Base-by-base conservation (phyloP, 2,329 filamentous ascomycete genomes). In the Penicillium sp. region DNA sequence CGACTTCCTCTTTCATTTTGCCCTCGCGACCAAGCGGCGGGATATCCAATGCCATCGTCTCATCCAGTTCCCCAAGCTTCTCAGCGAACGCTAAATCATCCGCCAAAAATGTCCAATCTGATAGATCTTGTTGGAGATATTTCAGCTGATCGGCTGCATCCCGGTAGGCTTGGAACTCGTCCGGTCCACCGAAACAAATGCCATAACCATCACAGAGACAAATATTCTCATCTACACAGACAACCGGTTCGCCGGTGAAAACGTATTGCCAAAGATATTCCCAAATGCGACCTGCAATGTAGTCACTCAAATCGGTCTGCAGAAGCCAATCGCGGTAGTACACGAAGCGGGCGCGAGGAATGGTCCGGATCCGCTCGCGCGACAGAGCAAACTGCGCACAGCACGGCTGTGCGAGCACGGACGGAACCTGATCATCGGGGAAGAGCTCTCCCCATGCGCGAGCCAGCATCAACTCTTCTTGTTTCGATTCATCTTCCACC, bases 161-260 rank as follows among this genome's bases (percentile, higher is more conserved):
- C 8, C 44, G 49, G 37, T 56, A 67, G 2, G 29, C 26, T 13
- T 57, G 54, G 24, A 50, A 65, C 9, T 60, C 53, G n/a, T 60
- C 57, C 1, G 55, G 48, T 9, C 65, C 52, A 11, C 61, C 66
- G 24, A 68, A 64, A 42, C 86, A 88, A 10, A 84, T 72, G 1
- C 86, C 86, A 49, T 82, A 88, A 6, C 83, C 84, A 58, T 88
- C 85, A 67, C 86, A 88, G 59, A 86, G 85, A 71, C 86, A 88
- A 0, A 81, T 71, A 55, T 82, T 77, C 71, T 85, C 81, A 29
- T 71, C 71, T 3, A 78, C 77, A 55, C 80, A 82, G 44, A 76
- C 65, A 26, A 75, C 70, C 14, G 71, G 65, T 44, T 78, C 58
- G 1, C 80, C 82, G 0, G 83, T 82, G 67, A 87, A 88, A 14